Base-by-base conservation (phyloP, 176 grass and related monocot species). In the Secale cereale region DNA sequence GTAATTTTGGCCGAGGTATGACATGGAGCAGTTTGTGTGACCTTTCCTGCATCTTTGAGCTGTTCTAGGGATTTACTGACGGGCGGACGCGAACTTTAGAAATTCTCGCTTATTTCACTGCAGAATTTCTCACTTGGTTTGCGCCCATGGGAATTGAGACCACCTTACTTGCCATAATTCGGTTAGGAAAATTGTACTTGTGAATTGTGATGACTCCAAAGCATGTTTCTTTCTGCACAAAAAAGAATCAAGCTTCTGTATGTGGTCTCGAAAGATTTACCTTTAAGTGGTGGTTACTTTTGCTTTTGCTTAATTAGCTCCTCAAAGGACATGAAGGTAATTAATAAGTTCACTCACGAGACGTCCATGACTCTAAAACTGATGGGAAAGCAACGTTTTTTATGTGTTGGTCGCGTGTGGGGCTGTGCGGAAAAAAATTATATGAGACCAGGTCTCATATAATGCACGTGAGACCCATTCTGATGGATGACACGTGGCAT, bases 371-470 rank as follows among this genome's bases (percentile, higher is more conserved):
- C 17, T 19, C 77, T 40, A 10, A 74, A 46, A 65, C 67, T 20
- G 7, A 46, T 41, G 79, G 29, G 79, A 90, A 78, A 90, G 83
- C 79, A 65, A 82, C 32, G 70, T 54, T 77, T 72, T 71, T 82
- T 76, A 23, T 81, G 60, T 69, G 70, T 13, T 59, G 23, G 14
- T 26, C 22, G n/a, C 57, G 66, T 56, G 30, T 26, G 23, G 12
- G 19, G 43, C 25, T 12, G 54, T 32, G 63, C 29, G n/a, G n/a
- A n/a, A n/a, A n/a, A n/a, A n/a, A n/a, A n/a, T n/a, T n/a, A n/a
- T n/a, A n/a, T n/a, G n/a, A n/a, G n/a, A n/a, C n/a, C n/a, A n/a
- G n/a, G n/a, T n/a, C n/a, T n/a, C n/a, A n/a, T n/a, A n/a, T n/a
- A n/a, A n/a, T n/a, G n/a, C n/a, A n/a, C n/a, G n/a, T n/a, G n/a